Base-by-base conservation (phyloP, 108 stramenopile genomes). In the Pseudonitzschia multiseries region DNA sequence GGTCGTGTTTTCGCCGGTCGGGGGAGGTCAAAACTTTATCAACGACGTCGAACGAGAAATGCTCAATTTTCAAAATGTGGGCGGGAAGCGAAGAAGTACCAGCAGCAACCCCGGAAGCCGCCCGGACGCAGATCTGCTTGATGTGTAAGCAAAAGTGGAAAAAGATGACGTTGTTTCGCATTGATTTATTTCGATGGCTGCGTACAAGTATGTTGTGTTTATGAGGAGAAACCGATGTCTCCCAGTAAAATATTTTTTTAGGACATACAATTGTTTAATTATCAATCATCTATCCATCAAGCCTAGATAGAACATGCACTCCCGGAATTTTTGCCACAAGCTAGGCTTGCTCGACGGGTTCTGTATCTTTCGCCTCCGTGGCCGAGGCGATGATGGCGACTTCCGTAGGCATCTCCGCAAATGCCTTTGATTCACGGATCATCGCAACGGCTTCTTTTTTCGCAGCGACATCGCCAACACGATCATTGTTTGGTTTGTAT, bases 11-110 rank as follows among this genome's bases (percentile, higher is more conserved):
- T 88, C 87, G 15, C 93, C 93, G 17, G 68, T 86, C 4, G 84
- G 87, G 50, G 93, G 93, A 53, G 86, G 87, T 0, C 73, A 89
- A 48, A 79, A 80, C 65, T 94, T 94, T 75, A 85, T 91, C 28
- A 77, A 87, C n/a, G 87, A 91, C 73, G 90, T 91, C 26, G 93
- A 94, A 70, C 84, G 65, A 73, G 93, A 94, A 82, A 91, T 94
- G 89, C 75, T 81, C 26, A 87, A 83, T 61, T 78, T 65, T 62
- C 83, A 18, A 75, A 75, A 44, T 77, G 76, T 33, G 64, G 28
- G 24, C 13, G 40, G 12, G 0, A 53, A 57, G 50, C 56, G n/a
- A 41, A 57, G 41, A 71, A 22, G 51, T 20, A 57, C 8, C 29
- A 73, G 57, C 27, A 44, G 26, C 33, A 56, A 68, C n/a, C 27